Conservation (phyloP, 2,329 filamentous ascomycete species). For the Beauveria australis region DNA sequence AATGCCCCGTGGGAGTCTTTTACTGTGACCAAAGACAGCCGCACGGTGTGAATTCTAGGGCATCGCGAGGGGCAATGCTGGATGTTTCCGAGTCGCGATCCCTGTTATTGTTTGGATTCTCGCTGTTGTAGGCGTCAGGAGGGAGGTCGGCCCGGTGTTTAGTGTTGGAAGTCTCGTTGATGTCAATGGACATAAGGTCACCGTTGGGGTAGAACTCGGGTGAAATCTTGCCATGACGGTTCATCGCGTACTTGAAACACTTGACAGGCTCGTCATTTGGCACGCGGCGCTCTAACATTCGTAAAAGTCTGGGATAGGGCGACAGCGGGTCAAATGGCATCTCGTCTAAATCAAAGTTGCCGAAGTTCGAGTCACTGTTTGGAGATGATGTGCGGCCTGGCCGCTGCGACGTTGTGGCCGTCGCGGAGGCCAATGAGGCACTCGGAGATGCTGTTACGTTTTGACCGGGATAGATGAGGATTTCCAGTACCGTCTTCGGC, state of each 20-base stretch:
- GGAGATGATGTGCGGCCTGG: slow-evolving; percentile 6
- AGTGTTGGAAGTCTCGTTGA: slow-evolving; percentile 29
- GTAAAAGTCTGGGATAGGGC: slow-evolving; percentile 44
- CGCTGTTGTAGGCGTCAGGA: background rate
- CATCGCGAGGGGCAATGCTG: background rate
- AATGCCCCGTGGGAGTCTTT: background rate
- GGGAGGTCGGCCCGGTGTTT: background rate
- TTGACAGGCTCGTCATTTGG: slow-evolving; percentile 26
- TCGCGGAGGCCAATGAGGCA: slow-evolving; percentile 6
- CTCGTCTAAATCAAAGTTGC: slow-evolving; percentile 13
- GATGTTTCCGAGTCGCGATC: background rate
- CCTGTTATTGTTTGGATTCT: background rate
- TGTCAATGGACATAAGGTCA: slow-evolving; percentile 32
- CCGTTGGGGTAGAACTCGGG: background rate
- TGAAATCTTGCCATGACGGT: slow-evolving; percentile 28
- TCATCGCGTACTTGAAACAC: slow-evolving; percentile 42
- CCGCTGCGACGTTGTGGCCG: slow-evolving; percentile 11
- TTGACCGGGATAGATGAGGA: slow-evolving; percentile 49
- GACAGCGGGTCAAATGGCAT: slow-evolving; percentile 17
- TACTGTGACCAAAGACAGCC: slow-evolving; percentile 42
- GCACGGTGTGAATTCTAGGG: slow-evolving; percentile 39
- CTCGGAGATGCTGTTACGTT: slow-evolving; percentile 31
- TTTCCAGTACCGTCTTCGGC: slow-evolving; percentile 45
- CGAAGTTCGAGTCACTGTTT: background rate
- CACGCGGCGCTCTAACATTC: slow-evolving; percentile 46